Percentiles rank a stretch among this genome's conserved stretches.
Evolutionary conservation across 2,329 filamentous ascomycete genomes (phyloP).

Genomic region (Hymenoscyphus fructigenus): DNA sequence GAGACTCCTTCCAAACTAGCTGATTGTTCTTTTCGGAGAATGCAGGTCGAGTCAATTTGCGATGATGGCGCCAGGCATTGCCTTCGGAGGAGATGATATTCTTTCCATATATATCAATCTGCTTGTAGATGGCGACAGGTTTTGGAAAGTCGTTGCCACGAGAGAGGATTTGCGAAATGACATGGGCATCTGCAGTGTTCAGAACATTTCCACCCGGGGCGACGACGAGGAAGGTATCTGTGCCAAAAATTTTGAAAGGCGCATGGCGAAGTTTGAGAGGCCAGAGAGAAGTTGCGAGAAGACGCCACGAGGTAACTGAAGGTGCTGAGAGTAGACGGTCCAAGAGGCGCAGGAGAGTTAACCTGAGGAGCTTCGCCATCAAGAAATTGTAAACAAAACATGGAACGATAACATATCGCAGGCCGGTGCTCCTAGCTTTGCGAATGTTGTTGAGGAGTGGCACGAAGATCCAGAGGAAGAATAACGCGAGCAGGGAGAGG

Average conservation of each 20-base stretch:
- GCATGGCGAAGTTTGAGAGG: constrained; percentile 22
- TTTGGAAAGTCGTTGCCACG: constrained; percentile 33
- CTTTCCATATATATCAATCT: constrained; percentile 31
- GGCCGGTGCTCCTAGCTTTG: constrained; percentile 16
- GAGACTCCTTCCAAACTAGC: constrained; percentile 42
- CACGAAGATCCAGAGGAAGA: constrained; percentile 6
- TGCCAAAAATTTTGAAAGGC: constrained; percentile 18
- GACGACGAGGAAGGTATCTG: constrained; percentile 62
- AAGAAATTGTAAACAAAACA: constrained; percentile 22
- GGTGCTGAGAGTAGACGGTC: constrained; percentile 12
- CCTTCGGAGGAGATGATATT: constrained; percentile 34
- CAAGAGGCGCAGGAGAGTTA: constrained; percentile 14
- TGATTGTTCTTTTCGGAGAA: constrained; percentile 46
- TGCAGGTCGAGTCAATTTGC: constrained; percentile 31
- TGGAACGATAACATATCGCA: constrained; percentile 23
- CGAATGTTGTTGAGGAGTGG: constrained; percentile 14
- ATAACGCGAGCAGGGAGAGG: not conserved
- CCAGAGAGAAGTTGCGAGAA: constrained; percentile 16
- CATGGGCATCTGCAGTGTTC: constrained; percentile 61
- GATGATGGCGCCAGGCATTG: constrained; percentile 29
- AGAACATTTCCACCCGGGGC: constrained; percentile 54
- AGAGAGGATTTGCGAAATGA: constrained; percentile 33
- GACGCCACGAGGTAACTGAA: constrained; percentile 19
- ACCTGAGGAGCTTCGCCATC: constrained; percentile 10
- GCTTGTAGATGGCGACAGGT: constrained; percentile 28